Evolutionary conservation across 2,329 filamentous ascomycete genomes (phyloP), one percentile per base, ranked within the genome.

Genomic region (Claviceps citrina): DNA sequence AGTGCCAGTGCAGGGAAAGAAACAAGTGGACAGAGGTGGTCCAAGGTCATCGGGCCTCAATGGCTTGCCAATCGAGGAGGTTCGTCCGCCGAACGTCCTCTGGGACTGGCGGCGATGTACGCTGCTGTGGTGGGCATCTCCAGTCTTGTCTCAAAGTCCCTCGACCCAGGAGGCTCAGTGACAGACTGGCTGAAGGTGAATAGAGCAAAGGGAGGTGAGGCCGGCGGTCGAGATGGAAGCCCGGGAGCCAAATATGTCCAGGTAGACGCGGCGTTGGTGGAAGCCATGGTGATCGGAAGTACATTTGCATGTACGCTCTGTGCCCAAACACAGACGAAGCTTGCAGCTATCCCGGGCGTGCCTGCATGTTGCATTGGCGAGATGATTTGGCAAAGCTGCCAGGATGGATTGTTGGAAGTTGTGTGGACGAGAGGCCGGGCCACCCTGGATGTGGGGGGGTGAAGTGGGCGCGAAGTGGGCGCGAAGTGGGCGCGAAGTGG

Each of bases 1-100:
- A 44, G 45, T 53, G 48, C 44, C 49, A 30, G 42, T 38, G 35
- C 49, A 51, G 52, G 57, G 57, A 49, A 55, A 56, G 55, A 56
- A 57, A 57, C 56, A 54, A 44, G 48, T 44, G 44, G 48, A 50
- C 5, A 24, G 46, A 47, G 50, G 43, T 46, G 44, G 49, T 48
- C 39, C 30, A 41, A 40, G 42, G 38, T 43, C 36, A 39, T 44
- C 40, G 36, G 46, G 54, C 56, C 51, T 47, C 44, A 54, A 57
- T 55, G 46, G 27, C 4, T 33, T 37, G 49, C 42, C 46, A 48
- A 49, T 51, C 44, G 33, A 43, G 42, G 36, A 46, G 45, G 47
- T 27, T 26, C 22, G 41, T 41, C 41, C 32, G 44, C 48, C 48
- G 40, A 42, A 33, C 28, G 46, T 46, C 46, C 45, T 46, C 48